Evolutionary conservation across 306 rosid species (phyloP), one percentile per base, ranked within the genome.

Genomic region (Spatholobus suberectus): DNA sequence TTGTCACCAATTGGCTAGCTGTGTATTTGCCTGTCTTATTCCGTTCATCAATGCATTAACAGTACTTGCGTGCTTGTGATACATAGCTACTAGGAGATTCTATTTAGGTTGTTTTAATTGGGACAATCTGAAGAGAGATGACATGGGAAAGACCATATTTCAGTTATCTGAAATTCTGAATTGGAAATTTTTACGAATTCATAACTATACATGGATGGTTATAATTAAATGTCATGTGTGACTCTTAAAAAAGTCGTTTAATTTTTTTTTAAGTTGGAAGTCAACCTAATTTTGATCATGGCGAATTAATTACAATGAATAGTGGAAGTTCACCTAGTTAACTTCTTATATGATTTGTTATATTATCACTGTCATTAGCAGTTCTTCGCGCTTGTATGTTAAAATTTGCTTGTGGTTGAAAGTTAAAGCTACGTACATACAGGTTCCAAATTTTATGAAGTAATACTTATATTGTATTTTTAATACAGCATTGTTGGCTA

Each of bases 401-500:
- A 23, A 27, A 35, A 44, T 61, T 52, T 77, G 8, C 20, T 40
- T 23, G 29, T 34, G 55, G 54, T 37, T 70, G 24, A 55, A 67
- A 18, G 46, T 24, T 70, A 54, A 71, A 72, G 32, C 12, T 59
- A 32, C 24, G 7, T 51, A 21, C 17, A 2, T 24, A 8, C 12
- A 26, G 24, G 43, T 13, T 38, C 63, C 17, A 40, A 58, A 7
- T 78, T 66, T 41, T 74, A 57, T 17, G 40, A 62, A 76, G 17
- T 68, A 24, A 88, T 73, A 43, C 41, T 4, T 5, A 70, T 68
- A 67, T 49, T 82, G 37, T 76, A 12, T 69, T 87, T 85, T 77
- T 10, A 46, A 37, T 76, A 9, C 88, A 85, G 86, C 47, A 70
- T 83, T 58, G 69, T 82, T 85, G 85, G 89, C 69, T 67, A 75